phyloP scores from a whole-genome alignment of 257 asterid genomes.

The Linderniella brevidens region DNA sequence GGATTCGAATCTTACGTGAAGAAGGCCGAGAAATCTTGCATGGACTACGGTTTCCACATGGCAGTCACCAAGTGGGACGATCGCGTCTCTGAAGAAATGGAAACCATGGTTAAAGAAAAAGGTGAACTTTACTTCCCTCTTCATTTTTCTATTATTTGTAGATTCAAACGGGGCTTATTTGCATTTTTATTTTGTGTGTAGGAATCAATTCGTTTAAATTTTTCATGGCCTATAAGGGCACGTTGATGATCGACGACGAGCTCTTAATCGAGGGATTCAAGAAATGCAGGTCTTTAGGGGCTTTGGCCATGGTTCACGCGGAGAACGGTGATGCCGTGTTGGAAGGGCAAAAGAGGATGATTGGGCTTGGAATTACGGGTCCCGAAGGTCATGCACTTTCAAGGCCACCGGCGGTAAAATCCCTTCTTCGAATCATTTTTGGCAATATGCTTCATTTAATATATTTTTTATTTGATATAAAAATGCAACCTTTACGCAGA shows the following conservation, averaged over 20 bases:
- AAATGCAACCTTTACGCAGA: constrained; percentile 22
- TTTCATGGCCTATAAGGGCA: constrained; percentile 89
- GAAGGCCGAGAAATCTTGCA: constrained; percentile 70
- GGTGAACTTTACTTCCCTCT: constrained; percentile 18
- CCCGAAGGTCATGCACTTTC: constrained; percentile 98
- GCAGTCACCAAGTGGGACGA: constrained; percentile 97
- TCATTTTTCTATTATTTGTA: background rate
- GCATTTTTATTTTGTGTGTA: constrained; percentile 13
- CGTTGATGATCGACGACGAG: constrained; percentile 79
- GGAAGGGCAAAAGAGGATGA: constrained; percentile 87
- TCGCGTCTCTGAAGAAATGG: constrained; percentile 70
- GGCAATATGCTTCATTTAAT: background rate
- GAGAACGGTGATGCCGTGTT: constrained; percentile 96
- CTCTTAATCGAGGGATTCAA: constrained; percentile 82
- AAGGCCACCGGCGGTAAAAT: constrained; percentile 76
- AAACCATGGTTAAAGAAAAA: constrained; percentile 83
- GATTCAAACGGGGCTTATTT: too few species aligned
- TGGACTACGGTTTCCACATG: constrained; percentile 99
- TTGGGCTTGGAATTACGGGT: constrained; percentile 82
- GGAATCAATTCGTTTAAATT: constrained; percentile 92
- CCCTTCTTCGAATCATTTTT: constrained; percentile 1
- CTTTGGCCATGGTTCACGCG: constrained; percentile 93
- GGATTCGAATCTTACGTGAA: constrained; percentile 62
- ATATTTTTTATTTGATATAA: background rate
- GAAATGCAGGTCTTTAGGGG: constrained; percentile 93